Evolutionary conservation across 2,329 filamentous ascomycete genomes (phyloP).

Genomic region (Nectriaceae sp.): DNA sequence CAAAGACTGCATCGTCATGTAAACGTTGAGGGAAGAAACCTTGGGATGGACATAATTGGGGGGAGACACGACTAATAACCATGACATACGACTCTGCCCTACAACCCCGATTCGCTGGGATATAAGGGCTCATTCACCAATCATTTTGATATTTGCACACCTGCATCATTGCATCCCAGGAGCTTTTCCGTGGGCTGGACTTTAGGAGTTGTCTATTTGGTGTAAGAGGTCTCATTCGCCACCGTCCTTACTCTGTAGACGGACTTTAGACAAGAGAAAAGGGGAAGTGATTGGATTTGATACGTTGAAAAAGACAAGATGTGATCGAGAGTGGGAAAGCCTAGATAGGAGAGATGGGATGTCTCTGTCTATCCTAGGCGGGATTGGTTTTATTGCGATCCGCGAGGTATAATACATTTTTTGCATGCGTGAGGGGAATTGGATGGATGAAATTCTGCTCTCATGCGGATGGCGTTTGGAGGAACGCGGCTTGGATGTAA

Average conservation of each 20-base stretch:
- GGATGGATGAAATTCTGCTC: constrained; percentile 2
- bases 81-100: constrained; percentile 12
- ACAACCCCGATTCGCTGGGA: constrained; percentile 1
- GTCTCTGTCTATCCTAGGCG: too few species aligned
- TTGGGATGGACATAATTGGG: constrained; percentile 11
- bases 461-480: constrained; percentile 13
- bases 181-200: constrained; percentile 12
- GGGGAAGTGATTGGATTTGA: neutral
- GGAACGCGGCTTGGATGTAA: constrained; percentile 18
- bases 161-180: constrained; percentile 15
- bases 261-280: constrained; percentile 12
- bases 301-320: constrained; percentile 1
- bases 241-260: constrained; percentile 12
- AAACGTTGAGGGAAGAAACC: constrained; percentile 10
- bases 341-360: too few species aligned
- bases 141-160: constrained; percentile 16
- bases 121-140: constrained; percentile 4
- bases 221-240: constrained; percentile 9
- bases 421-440: constrained; percentile 5
- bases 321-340: neutral
- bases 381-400: neutral
- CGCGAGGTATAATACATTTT: neutral
- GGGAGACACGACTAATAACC: constrained; percentile 24
- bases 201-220: constrained; percentile 15
- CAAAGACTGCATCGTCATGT: constrained; percentile 63